Base-by-base conservation (phyloP, 768 basidiomycete species). In the Psilocybe tampanensis region DNA sequence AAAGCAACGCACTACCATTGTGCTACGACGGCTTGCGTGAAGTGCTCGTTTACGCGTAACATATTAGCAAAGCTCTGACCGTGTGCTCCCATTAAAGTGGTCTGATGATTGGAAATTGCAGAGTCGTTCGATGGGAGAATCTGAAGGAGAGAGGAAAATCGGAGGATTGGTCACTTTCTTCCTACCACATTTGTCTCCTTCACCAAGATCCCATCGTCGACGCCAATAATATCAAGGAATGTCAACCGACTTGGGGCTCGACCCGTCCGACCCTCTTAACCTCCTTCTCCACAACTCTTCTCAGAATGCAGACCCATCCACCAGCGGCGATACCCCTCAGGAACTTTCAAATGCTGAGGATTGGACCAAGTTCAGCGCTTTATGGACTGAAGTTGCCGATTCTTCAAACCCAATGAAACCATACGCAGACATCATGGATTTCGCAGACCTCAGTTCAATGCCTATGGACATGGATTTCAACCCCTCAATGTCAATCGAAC, bases 391-490 rank as follows among this genome's bases (percentile, higher is more conserved):
- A 34, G 58, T 68, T 26, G 65, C 66, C 44, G 69, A 68, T 60
- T 57, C 49, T 24, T 22, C n/a, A 6, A 43, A 22, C 23, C 21
- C 56, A 18, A 54, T 62, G 41, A 80, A 80, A 47, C 58, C 67
- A 3, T 75, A 72, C 61, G 52, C 65, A 56, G 81, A 80, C 42
- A 68, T 74, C 57, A 77, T 78, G 70, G 75, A 77, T 48, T 84
- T 74, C 61, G 63, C 62, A 22, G 60, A 79, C 67, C 59, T 81
- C 66, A 60, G 63, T 56, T 78, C 67, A 58, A 69, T 68, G 22
- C 62, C 70, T 6, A 82, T 86, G 79, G 84, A 86, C 69, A 77
- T 89, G 70, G 86, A 88, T 64, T 84, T 86, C 53, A 74, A 78
- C 66, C 79, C 83, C 3, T 71, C 80, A 18, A 79, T 85, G 62